These are phyloP conservation scores for Soucietia sequanensis DNA, from an alignment of 805 yeast species.

Conservation along the genomic window DNA sequence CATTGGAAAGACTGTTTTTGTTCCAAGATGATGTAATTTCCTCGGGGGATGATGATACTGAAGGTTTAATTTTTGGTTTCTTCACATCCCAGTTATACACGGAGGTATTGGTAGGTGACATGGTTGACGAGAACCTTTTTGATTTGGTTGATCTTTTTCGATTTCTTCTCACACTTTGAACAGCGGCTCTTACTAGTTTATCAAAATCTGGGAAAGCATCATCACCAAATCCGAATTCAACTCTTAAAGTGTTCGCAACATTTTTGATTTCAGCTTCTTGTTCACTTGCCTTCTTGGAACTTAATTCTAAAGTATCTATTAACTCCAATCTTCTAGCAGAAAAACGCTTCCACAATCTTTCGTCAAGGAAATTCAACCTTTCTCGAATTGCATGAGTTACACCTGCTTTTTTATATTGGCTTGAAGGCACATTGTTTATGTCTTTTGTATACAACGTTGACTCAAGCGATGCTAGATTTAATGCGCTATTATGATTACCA, in stretches of 20 bases:
- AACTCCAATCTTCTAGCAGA: slow-evolving; percentile 87
- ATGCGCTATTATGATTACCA: too few relatives aligned
- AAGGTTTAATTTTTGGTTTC: slow-evolving; percentile 3
- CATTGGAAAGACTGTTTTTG: too few relatives aligned
- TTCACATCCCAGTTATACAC: too few relatives aligned
- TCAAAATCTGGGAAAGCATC: slow-evolving; percentile 72
- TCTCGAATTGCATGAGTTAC: slow-evolving; percentile 58
- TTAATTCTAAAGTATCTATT: slow-evolving; percentile 69
- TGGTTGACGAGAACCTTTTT: slow-evolving; percentile 7
- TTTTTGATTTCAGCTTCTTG: slow-evolving; percentile 79
- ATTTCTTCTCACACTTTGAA: slow-evolving; percentile 89
- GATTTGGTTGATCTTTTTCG: slow-evolving; percentile 59
- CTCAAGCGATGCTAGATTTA: too few relatives aligned
- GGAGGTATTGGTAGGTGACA: too few relatives aligned
- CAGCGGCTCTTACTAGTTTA: slow-evolving; percentile 86
- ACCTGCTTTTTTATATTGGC: too few relatives aligned
- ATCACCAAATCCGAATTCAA: slow-evolving; percentile 71
- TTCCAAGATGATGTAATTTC: background rate
- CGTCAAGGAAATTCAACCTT: slow-evolving; percentile 75
- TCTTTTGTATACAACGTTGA: too few relatives aligned
- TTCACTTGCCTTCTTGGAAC: slow-evolving; percentile 81
- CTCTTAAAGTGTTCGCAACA: slow-evolving; percentile 74
- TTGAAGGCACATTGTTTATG: too few relatives aligned
- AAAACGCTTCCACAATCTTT: slow-evolving; percentile 82
- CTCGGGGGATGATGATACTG: background rate